phyloP scores from a whole-genome alignment of 805 yeast genomes.

The Candida tibetensis region DNA sequence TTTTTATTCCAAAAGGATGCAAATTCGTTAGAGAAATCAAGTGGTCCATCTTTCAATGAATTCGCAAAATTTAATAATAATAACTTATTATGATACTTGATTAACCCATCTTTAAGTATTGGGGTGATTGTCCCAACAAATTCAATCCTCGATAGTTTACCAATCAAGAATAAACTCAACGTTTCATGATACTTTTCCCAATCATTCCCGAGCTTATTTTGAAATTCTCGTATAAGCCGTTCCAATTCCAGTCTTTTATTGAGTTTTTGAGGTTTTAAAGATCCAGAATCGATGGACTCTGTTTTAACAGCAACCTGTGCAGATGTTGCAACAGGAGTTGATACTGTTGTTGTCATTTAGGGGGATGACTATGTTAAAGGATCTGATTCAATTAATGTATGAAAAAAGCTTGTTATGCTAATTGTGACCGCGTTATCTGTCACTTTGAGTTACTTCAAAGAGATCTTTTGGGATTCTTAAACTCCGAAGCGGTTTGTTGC shows the following conservation, averaged over 20 bases:
- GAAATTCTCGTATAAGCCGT: conserved; percentile 66
- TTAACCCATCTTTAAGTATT: conserved; percentile 50
- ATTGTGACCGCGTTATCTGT: background rate
- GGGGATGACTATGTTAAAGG: background rate
- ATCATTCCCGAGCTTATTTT: conserved; percentile 64
- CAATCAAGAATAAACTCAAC: conserved; percentile 71
- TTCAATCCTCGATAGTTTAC: conserved; percentile 76
- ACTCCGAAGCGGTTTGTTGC: no score
- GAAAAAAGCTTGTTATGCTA: background rate
- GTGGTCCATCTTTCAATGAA: conserved; percentile 72
- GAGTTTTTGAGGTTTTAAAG: conserved; percentile 1
- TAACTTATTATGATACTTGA: conserved; percentile 77
- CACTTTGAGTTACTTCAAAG: no score
- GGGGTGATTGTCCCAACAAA: conserved; percentile 56
- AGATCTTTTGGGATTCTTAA: no score
- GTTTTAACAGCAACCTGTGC: background rate
- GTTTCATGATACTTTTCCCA: conserved; percentile 89
- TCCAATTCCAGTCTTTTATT: conserved; percentile 35
- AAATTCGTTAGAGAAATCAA: conserved; percentile 46
- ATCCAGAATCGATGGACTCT: conserved; percentile 1
- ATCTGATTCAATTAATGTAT: background rate
- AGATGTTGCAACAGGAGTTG: conserved; percentile 1
- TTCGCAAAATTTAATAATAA: conserved; percentile 81
- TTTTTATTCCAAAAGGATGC: conserved; percentile 47
- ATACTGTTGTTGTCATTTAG: background rate